Evolutionary conservation across 208 protist genomes (phyloP).

Genomic region (Crithidia sp.): DNA sequence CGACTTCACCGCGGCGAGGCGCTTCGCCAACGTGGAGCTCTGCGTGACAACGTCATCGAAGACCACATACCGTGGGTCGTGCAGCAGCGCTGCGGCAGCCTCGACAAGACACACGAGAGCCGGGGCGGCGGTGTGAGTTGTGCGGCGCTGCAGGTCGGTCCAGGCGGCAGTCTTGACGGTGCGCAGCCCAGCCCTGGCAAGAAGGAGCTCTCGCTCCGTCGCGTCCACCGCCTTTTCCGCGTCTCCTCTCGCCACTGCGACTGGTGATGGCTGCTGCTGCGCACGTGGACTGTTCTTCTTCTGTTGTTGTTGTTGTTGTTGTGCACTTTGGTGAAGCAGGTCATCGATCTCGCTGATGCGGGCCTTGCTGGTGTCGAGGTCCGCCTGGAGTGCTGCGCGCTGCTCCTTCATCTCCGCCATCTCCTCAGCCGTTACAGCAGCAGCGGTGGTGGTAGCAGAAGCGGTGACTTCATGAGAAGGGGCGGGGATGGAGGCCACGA

Average conservation of each 20-base stretch:
- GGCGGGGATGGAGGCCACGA: conserved; percentile 5
- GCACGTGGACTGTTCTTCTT: not conserved
- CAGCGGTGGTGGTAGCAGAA: not conserved
- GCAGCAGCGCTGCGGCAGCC: conserved; percentile 16
- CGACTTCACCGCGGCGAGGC: conserved; percentile 12
- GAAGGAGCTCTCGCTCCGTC: conserved; percentile 23
- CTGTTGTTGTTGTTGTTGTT: not conserved
- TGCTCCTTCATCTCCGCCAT: conserved; percentile 41
- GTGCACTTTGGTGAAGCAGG: not conserved
- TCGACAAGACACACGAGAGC: conserved; percentile 12
- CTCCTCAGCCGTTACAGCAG: conserved; percentile 29
- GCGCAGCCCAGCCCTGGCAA: conserved; percentile 33
- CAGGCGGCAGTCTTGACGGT: conserved; percentile 29
- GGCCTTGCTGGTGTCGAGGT: conserved; percentile 37
- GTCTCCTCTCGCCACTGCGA: not conserved
- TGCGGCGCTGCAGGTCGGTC: conserved; percentile 26
- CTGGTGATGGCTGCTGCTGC: not conserved
- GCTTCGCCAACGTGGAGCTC: conserved; percentile 10
- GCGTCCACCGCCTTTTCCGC: conserved; percentile 1
- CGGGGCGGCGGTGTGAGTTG: conserved; percentile 5
- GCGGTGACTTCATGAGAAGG: not conserved
- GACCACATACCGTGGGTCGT: not conserved
- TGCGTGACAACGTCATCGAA: conserved; percentile 21
- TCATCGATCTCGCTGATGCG: conserved; percentile 40
- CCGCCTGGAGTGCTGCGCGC: conserved; percentile 27